Evolutionary conservation across 1,139 yeast species (phyloP), one percentile per base, ranked within the genome.

Genomic region (Candida buenavistaensis): DNA sequence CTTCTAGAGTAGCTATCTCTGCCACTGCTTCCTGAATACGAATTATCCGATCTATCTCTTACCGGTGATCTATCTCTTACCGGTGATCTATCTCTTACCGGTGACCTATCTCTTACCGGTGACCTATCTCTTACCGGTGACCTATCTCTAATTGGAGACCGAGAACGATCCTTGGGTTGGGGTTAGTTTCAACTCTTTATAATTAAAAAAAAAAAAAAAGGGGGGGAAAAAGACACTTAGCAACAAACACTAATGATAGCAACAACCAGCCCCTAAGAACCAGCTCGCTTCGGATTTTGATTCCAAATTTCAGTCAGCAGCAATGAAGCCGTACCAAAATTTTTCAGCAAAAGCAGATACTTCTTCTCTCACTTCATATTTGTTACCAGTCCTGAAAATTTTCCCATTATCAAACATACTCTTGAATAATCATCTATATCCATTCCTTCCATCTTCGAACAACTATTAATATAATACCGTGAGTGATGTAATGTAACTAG

Each of bases 381-480:
- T 32, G 35, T 32, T 27, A 32, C 36, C 28, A 30, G 26, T 19
- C 28, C 14, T 14, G 32, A 20, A 33, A n/a, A 22, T 23, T 30
- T 30, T 28, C 25, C 20, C 16, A 8, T 10, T 12, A 11, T 30
- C 33, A 38, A 50, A 69, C 75, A 54, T 68, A 73, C 76, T 58
- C 76, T 70, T 48, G 76, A 65, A 51, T 70, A 72, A 52, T 71
- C 74, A 54, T 75, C 81, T 39, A 75, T 69, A 46, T 75, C 81
- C 74, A 76, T 72, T 31, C 62, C 72, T 43, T 72, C 78, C 64
- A 72, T 72, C n/a, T 35, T 37, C 53, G 40, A 17, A 5, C 14
- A 12, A 32, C 22, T 32, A 25, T 21, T 25, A 33, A 10, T 12
- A 13, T 11, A 24, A 24, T 10, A n/a, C n/a, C n/a, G n/a, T n/a